These are phyloP conservation scores for Cruciata laevipes DNA, from an alignment of 257 asterid genomes.

Conservation along the genomic window DNA sequence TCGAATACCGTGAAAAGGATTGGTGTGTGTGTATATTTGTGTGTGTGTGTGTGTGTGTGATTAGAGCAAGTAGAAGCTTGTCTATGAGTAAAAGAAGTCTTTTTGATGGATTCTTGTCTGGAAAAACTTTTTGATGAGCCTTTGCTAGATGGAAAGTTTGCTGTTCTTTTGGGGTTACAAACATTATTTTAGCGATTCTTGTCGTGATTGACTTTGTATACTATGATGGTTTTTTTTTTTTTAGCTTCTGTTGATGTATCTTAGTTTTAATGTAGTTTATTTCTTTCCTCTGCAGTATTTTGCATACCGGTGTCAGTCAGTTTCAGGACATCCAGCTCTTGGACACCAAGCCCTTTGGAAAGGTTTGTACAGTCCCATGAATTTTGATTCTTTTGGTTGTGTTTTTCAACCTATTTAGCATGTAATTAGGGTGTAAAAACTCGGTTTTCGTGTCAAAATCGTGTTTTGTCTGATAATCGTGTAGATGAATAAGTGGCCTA, in stretches of 20 bases:
- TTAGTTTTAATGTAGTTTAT: not conserved
- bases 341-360: constrained; percentile 97
- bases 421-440: not conserved
- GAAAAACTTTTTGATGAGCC: too few species aligned
- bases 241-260: not conserved
- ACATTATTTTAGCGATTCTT: not conserved
- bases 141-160: not conserved
- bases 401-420: not conserved
- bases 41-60: too few species aligned
- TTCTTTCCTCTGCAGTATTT: constrained; percentile 39
- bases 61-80: too few species aligned
- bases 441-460: too few species aligned
- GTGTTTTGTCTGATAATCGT: not conserved
- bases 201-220: not conserved
- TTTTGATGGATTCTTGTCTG: too few species aligned
- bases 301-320: constrained; percentile 86
- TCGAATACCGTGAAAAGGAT: too few species aligned
- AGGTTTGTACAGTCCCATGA: constrained; percentile 25
- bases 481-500: not conserved
- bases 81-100: too few species aligned
- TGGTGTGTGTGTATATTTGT: too few species aligned
- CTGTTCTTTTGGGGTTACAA: not conserved
- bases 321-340: constrained; percentile 87
- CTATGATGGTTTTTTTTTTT: constrained; percentile 9
- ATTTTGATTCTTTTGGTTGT: not conserved